Evolutionary conservation across 2,329 filamentous ascomycete species (phyloP).

Genomic region (Pseudopyricularia javanii): DNA sequence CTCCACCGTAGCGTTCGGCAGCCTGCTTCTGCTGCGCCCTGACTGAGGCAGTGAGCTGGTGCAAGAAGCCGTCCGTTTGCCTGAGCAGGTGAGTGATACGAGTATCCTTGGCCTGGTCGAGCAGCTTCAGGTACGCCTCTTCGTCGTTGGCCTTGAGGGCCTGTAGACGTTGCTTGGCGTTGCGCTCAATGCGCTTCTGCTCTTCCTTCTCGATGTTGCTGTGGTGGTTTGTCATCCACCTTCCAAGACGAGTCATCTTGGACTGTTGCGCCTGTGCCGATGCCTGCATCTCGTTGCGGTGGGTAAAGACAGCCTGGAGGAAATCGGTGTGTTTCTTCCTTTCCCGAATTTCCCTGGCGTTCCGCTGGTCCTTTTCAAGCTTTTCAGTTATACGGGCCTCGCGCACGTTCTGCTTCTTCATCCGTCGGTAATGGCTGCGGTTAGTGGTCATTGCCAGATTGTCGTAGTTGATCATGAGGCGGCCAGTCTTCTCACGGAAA

Average conservation of each 20-base stretch:
- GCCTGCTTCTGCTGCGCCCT: constrained; percentile 84
- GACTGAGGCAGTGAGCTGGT: constrained; percentile 88
- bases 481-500: constrained; percentile 74
- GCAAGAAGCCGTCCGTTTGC: constrained; percentile 95
- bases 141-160: constrained; percentile 98
- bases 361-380: constrained; percentile 95
- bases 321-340: constrained; percentile 97
- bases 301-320: constrained; percentile 72
- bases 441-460: constrained; percentile 97
- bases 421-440: constrained; percentile 74
- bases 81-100: constrained; percentile 95
- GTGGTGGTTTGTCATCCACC: constrained; percentile 80
- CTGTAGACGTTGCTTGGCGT: constrained; percentile 97
- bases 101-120: constrained; percentile 97
- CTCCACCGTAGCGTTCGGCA: constrained; percentile 64
- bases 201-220: constrained; percentile 98
- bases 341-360: constrained; percentile 87
- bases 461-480: constrained; percentile 89
- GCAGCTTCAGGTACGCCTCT: constrained; percentile 93
- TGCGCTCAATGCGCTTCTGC: constrained; percentile 94
- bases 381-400: constrained; percentile 98
- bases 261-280: constrained; percentile 53
- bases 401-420: constrained; percentile 93
- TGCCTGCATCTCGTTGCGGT: constrained; percentile 65
- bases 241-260: constrained; percentile 76